A percentile compares a stretch with the other conserved stretches of the same genome.
Conservation (phyloP, 495 filamentous ascomycete genomes). For the Schizothecium vesticola region DNA sequence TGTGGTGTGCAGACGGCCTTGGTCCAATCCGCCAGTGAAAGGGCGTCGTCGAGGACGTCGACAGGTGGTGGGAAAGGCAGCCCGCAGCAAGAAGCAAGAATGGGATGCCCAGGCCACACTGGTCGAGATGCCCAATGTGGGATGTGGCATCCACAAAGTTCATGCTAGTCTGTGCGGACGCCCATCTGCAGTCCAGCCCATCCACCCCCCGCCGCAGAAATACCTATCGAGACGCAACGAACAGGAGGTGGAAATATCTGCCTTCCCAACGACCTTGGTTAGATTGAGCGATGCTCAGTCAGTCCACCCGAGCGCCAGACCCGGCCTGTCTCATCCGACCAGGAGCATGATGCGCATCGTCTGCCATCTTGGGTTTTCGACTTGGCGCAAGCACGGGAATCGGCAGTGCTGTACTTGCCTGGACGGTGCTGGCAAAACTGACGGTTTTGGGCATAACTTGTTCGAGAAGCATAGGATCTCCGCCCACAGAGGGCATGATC, state of each 20-base stretch:
- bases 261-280: background rate
- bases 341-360: background rate
- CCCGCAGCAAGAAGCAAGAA: background rate
- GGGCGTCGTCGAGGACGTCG: background rate
- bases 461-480: constrained; percentile 3
- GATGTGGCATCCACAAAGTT: background rate
- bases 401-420: background rate
- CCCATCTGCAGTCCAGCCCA: background rate
- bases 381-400: background rate
- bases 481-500: background rate
- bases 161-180: background rate
- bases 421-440: background rate
- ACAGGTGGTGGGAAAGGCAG: background rate
- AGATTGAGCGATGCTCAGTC: background rate
- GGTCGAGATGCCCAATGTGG: background rate
- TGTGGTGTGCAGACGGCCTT: background rate
- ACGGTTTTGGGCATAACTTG: background rate
- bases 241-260: background rate
- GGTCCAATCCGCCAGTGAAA: background rate
- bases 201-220: background rate
- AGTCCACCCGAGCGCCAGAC: background rate
- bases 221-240: background rate
- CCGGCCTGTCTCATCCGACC: background rate
- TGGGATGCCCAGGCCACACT: background rate
- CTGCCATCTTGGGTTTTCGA: background rate